Evolutionary conservation across 106 monocot genomes (phyloP).

Genomic region (Amphibolis antarctica): DNA sequence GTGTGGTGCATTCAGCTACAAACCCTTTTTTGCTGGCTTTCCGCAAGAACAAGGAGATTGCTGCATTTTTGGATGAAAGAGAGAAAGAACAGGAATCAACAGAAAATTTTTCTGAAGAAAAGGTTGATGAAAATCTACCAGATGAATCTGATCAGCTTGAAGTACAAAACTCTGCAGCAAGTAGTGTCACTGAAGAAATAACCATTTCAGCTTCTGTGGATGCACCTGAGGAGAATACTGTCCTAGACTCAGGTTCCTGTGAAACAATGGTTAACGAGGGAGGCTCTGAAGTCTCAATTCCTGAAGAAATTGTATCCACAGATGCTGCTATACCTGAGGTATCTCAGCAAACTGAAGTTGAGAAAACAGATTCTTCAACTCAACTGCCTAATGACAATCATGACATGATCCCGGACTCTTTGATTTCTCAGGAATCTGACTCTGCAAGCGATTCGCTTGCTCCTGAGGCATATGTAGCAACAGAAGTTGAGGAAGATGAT

Average conservation of each 20-base stretch:
- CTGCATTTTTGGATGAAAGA: conserved; percentile 52
- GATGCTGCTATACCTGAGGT: neutral
- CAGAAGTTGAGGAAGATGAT: conserved; percentile 12
- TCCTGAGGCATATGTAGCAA: conserved; percentile 5
- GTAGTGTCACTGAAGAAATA: neutral
- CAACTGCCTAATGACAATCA: neutral
- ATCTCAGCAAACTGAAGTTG: neutral
- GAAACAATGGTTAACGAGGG: conserved; percentile 6
- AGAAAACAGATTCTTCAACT: neutral
- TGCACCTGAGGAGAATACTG: conserved; percentile 6
- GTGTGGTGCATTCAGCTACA: conserved; percentile 46
- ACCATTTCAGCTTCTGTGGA: conserved; percentile 8
- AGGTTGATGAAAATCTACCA: conserved; percentile 8
- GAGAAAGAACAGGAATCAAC: conserved; percentile 32
- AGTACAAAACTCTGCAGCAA: conserved; percentile 7
- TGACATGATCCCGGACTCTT: neutral
- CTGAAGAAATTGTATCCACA: conserved; percentile 2
- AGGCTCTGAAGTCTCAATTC: neutral
- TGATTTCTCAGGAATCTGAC: conserved; percentile 1
- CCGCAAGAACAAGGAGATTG: conserved; percentile 70
- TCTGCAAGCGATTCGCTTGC: neutral
- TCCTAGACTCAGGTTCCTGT: conserved; percentile 15
- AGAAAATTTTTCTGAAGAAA: conserved; percentile 2
- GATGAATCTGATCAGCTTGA: neutral
- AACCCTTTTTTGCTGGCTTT: conserved; percentile 73